Conservation (phyloP, 2,329 filamentous ascomycete species). For the Pseudogymnoascus sp. region DNA sequence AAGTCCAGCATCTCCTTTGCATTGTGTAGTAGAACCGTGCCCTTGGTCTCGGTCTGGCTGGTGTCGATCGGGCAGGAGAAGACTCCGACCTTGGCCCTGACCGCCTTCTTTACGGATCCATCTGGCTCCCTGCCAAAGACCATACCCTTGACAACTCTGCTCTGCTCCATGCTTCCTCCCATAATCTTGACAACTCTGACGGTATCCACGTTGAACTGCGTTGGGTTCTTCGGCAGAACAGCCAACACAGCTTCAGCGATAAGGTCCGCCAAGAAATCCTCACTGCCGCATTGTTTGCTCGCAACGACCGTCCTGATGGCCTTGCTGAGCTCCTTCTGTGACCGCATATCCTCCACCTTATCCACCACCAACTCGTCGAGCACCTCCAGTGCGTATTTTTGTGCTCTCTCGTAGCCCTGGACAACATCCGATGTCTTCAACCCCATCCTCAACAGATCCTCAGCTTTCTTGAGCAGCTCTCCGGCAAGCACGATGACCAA, state of each 20-base stretch:
- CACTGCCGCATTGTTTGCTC: constrained; percentile 91
- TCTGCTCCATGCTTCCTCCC: constrained; percentile 92
- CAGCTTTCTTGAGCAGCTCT: constrained; percentile 92
- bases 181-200: constrained; percentile 99
- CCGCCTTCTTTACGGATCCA: constrained; percentile 81
- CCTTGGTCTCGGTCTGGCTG: constrained; percentile 97
- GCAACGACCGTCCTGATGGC: constrained; percentile 91
- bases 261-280: constrained; percentile 78
- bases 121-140: constrained; percentile 96
- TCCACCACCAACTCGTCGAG: constrained; percentile 88
- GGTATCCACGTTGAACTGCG: constrained; percentile 98
- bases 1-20: constrained; percentile 99
- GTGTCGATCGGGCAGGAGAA: constrained; percentile 94
- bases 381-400: constrained; percentile 75
- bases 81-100: constrained; percentile 90
- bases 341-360: constrained; percentile 76
- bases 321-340: constrained; percentile 81
- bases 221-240: constrained; percentile 89
- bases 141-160: constrained; percentile 93
- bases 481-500: constrained; percentile 93
- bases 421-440: constrained; percentile 98
- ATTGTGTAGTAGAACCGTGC: constrained; percentile 92
- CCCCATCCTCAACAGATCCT: constrained; percentile 93
- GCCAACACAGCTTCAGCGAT: constrained; percentile 80
- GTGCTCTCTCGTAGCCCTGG: constrained; percentile 89